Evolutionary conservation across 352 stramenopile genomes (phyloP).

Genomic region (Phytophthora ohioensis): DNA sequence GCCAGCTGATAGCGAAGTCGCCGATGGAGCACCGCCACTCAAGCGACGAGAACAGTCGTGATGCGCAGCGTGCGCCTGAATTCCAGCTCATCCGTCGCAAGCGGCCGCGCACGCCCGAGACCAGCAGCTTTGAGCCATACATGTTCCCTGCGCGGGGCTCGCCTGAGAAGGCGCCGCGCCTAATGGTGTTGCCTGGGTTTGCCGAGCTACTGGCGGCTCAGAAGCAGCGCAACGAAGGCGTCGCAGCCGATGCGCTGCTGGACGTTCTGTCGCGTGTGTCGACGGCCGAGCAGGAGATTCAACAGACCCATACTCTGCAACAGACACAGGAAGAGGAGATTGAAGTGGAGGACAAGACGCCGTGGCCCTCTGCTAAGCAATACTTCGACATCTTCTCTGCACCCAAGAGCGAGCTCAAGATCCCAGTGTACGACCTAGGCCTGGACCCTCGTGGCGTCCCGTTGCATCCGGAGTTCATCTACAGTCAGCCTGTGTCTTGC

Average conservation of each 20-base stretch:
- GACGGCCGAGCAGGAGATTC: conserved; percentile 15
- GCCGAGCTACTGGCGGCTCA: conserved; percentile 52
- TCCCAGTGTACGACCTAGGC: conserved; percentile 76
- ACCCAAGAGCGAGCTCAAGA: conserved; percentile 43
- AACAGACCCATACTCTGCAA: not conserved
- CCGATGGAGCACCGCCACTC: conserved; percentile 24
- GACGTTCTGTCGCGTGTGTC: conserved; percentile 36
- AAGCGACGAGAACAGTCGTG: conserved; percentile 20
- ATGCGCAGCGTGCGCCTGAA: conserved; percentile 19
- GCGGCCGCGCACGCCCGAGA: conserved; percentile 45
- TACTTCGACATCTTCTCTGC: conserved; percentile 66
- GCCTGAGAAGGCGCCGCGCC: conserved; percentile 32
- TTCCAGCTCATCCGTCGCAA: conserved; percentile 58
- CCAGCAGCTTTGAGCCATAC: conserved; percentile 1
- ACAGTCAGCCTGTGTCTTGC: conserved; percentile 74
- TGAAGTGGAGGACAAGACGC: conserved; percentile 74
- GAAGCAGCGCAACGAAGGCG: conserved; percentile 36
- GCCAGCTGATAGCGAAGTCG: conserved; percentile 14
- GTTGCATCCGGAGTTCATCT: conserved; percentile 81
- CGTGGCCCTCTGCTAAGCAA: conserved; percentile 76
- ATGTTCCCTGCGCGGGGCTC: conserved; percentile 14
- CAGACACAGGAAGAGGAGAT: conserved; percentile 38
- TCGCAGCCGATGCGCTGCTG: conserved; percentile 17
- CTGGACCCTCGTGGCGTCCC: conserved; percentile 77
- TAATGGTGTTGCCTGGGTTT: conserved; percentile 50